Evolutionary conservation across 2,329 filamentous ascomycete species (phyloP).

Genomic region (Tolypocladium nubicola): DNA sequence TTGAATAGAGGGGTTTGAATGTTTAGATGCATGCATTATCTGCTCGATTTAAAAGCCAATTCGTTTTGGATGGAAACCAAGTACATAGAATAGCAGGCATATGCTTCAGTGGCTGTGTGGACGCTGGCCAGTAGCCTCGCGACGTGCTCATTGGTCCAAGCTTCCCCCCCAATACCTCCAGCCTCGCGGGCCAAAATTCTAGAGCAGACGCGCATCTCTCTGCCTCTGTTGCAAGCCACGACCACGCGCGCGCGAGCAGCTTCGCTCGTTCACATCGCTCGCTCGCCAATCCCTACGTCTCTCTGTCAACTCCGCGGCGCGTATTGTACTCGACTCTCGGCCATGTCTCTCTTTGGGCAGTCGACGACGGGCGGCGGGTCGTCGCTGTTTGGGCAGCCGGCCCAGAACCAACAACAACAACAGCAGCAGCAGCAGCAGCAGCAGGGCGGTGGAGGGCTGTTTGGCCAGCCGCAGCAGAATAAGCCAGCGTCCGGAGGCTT

Average conservation of each 20-base stretch:
- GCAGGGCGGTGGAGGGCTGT: slow-evolving; percentile 18
- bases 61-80: neutral
- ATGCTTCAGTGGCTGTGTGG: neutral
- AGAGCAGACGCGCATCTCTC: slow-evolving; percentile 11
- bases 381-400: slow-evolving; percentile 9
- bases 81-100: too few species aligned
- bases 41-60: neutral
- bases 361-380: slow-evolving; percentile 11
- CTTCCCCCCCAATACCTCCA: slow-evolving; percentile 15
- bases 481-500: slow-evolving; percentile 4
- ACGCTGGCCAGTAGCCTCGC: neutral
- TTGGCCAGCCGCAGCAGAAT: slow-evolving; percentile 16
- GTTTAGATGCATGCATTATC: neutral
- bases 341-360: slow-evolving; percentile 26
- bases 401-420: slow-evolving; percentile 7
- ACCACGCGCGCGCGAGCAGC: slow-evolving; percentile 6
- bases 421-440: slow-evolving; percentile 10
- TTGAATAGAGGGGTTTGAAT: neutral
- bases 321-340: neutral
- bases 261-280: slow-evolving; percentile 1
- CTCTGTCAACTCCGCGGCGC: neutral
- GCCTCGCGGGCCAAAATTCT: slow-evolving; percentile 22
- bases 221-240: neutral
- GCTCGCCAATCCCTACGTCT: neutral
- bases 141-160: slow-evolving; percentile 21